Base-by-base conservation (phyloP, 179 eudicot species). In the Silene vulgaris region DNA sequence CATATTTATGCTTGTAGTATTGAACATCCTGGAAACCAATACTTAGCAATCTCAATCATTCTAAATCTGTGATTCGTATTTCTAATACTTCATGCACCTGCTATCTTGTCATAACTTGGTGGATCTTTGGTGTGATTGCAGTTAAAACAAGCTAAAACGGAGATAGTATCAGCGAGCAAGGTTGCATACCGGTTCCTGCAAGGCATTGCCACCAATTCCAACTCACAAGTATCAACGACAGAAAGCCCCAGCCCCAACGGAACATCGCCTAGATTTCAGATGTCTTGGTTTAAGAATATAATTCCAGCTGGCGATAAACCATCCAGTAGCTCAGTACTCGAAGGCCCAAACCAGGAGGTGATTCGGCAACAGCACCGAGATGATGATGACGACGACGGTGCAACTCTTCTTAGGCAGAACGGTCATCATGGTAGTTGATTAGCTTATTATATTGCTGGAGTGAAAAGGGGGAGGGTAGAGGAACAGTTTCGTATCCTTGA, bases 81-180 rank as follows among this genome's bases (percentile, higher is more conserved):
- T 35, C 14, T 68, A 40, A 4, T 68, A 8, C 8, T 37, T 0
- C 1, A 37, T 37, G 45, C 45, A 50, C 6, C 0, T 26, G 13
- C 20, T 65, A 6, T 8, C 9, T 12, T 29, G 3, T 37, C 3
- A 1, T 68, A 40, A 20, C 17, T n/a, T 16, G 69, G 6, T 59
- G 30, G 57, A 37, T 37, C 23, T 20, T 35, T 65, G 3, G 11
- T 74, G 26, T 74, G 59, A 21, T 11, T 28, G 82, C 89, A 91
- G 98, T 79, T 88, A 54, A 90, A 90, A 76, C 97, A 91, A 87
- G 98, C 96, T 1, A 93, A 91, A 79, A 88, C 97, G 8, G 98
- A 93, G 89, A 91, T 93, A 23, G 93, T 90, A 13, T 59, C 96
- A 8, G 98, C 98, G 32, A 89, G 98, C 88, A 93, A 83, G 80